These are phyloP conservation scores for Filosporella fistucella DNA, from an alignment of 495 filamentous ascomycete species.

Conservation along the genomic window DNA sequence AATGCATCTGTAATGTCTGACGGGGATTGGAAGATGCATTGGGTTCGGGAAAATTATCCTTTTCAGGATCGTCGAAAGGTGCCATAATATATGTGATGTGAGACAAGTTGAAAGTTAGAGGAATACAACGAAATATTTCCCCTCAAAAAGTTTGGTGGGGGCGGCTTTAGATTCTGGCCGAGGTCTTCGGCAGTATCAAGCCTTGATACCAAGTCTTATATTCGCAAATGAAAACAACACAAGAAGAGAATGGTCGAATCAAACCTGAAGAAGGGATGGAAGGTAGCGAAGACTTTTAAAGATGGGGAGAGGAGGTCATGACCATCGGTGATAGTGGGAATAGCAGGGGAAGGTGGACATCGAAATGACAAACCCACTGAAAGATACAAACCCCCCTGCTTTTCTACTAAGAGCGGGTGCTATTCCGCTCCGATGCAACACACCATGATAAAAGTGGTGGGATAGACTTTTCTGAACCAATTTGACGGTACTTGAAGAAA, in stretches of 20 bases:
- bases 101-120: too few species aligned
- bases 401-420: not conserved
- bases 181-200: too few species aligned
- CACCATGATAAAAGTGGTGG: too few species aligned
- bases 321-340: not conserved
- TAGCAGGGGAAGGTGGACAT: not conserved
- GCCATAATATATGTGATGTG: too few species aligned
- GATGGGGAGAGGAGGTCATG: not conserved
- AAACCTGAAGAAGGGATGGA: not conserved
- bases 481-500: too few species aligned
- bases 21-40: not conserved
- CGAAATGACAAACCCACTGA: slow-evolving; percentile 4
- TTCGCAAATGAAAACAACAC: not conserved
- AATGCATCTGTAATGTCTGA: not conserved
- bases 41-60: slow-evolving; percentile 4
- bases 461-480: too few species aligned
- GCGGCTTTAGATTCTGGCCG: too few species aligned
- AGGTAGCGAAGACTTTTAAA: not conserved
- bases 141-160: too few species aligned
- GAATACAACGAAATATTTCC: too few species aligned
- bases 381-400: not conserved
- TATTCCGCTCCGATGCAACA: too few species aligned
- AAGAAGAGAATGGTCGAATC: slow-evolving; percentile 1
- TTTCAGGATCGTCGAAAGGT: slow-evolving; percentile 3
- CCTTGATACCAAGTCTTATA: too few species aligned